Percentiles rank a stretch among this genome's conserved stretches.
Evolutionary conservation across 139 green algal genomes (phyloP).

Genomic region (Raphidocelis subcapitata): DNA sequence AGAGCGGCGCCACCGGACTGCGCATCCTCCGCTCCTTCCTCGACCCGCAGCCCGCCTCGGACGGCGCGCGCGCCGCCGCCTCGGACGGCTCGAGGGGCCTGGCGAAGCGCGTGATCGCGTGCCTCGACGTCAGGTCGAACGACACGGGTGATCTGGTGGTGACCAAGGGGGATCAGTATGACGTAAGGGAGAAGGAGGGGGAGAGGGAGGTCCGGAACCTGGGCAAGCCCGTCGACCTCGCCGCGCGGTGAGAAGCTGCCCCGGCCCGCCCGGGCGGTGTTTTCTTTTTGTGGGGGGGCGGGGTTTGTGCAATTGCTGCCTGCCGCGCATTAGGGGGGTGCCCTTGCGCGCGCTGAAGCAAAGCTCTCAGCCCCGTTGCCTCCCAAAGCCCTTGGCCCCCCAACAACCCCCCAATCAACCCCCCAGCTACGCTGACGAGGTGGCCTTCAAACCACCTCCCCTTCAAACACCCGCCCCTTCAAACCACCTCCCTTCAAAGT

Average conservation of each 20-base stretch:
- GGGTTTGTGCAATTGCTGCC: background rate
- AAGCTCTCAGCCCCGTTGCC: no score
- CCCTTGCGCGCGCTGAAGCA: no score
- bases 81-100: slow-evolving; percentile 48
- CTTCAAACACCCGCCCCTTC: no score
- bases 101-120: slow-evolving; percentile 95
- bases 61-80: background rate
- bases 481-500: no score
- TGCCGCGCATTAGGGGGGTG: no score
- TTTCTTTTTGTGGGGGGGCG: background rate
- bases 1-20: slow-evolving; percentile 81
- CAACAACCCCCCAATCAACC: no score
- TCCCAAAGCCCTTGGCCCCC: no score
- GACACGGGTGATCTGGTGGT: slow-evolving; percentile 95
- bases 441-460: no score
- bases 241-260: slow-evolving; percentile 25
- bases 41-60: slow-evolving; percentile 38
- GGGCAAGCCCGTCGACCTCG: slow-evolving; percentile 77
- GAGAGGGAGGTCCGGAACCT: slow-evolving; percentile 89
- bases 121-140: slow-evolving; percentile 96
- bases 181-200: slow-evolving; percentile 87
- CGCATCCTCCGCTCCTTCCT: slow-evolving; percentile 78
- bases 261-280: background rate
- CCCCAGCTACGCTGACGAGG: no score
- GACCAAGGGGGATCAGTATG: slow-evolving; percentile 97